phyloP scores from a whole-genome alignment of 2,329 filamentous ascomycete species.

The Trichoderma asperellum region DNA sequence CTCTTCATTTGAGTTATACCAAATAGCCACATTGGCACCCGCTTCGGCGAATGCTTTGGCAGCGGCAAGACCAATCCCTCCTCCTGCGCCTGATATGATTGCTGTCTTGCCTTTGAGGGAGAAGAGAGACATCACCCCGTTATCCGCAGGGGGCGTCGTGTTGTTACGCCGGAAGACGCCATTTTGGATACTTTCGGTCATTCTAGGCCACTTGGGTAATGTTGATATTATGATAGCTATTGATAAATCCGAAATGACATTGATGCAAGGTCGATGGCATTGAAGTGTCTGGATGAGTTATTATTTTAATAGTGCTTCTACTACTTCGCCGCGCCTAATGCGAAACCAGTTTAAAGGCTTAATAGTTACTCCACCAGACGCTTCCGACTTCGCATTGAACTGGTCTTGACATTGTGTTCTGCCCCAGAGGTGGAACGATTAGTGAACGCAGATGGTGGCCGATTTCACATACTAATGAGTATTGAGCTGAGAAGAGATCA shows the following conservation, averaged over 20 bases:
- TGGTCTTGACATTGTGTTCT: background rate
- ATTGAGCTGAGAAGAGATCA: background rate
- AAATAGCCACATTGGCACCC: slow-evolving; percentile 13
- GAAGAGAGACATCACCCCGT: slow-evolving; percentile 18
- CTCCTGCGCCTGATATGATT: slow-evolving; percentile 16
- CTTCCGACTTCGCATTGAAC: background rate
- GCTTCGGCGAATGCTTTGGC: slow-evolving; percentile 15
- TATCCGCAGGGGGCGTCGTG: background rate
- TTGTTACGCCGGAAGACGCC: slow-evolving; percentile 12
- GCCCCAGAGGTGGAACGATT: background rate
- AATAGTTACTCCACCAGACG: background rate
- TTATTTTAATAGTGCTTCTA: background rate
- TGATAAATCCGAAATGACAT: background rate
- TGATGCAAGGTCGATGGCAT: background rate
- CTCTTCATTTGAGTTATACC: slow-evolving; percentile 8
- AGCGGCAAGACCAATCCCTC: slow-evolving; percentile 7
- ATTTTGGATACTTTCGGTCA: slow-evolving; percentile 15
- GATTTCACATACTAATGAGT: background rate
- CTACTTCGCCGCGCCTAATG: background rate
- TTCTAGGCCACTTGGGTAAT: background rate
- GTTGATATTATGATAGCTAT: background rate
- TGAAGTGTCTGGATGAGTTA: background rate
- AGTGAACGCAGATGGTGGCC: background rate
- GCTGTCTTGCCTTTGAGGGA: slow-evolving; percentile 1
- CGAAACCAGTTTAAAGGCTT: background rate